Percentiles rank a stretch among this genome's conserved stretches.
These are phyloP conservation scores for Chytriomyces confervae DNA, from an alignment of 192 early-diverging fungal genomes.

Conservation along the genomic window DNA sequence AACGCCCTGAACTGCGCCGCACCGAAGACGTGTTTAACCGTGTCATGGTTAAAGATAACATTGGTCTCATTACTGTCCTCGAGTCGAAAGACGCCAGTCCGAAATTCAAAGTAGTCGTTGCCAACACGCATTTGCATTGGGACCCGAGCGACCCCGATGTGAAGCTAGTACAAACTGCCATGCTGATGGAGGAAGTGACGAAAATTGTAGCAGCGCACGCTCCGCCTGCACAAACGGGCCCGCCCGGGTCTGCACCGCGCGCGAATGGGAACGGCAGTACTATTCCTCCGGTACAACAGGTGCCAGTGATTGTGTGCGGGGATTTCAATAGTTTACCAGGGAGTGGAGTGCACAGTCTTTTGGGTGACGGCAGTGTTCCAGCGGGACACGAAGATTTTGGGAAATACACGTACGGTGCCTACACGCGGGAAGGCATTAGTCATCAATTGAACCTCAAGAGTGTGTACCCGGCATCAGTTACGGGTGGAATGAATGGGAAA, in stretches of 20 bases:
- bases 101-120: slow-evolving; percentile 67
- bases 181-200: slow-evolving; percentile 87
- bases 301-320: slow-evolving; percentile 78
- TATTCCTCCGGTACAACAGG: no score
- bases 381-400: slow-evolving; percentile 88
- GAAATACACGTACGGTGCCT: slow-evolving; percentile 80
- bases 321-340: slow-evolving; percentile 93
- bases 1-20: slow-evolving; percentile 84
- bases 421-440: slow-evolving; percentile 77
- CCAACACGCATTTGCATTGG: slow-evolving; percentile 95
- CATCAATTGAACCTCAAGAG: slow-evolving; percentile 86
- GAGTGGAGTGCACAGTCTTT: slow-evolving; percentile 91
- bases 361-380: slow-evolving; percentile 75
- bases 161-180: slow-evolving; percentile 93
- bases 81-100: slow-evolving; percentile 79
- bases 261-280: not conserved
- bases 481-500: no score
- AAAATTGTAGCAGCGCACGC: slow-evolving; percentile 9
- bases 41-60: slow-evolving; percentile 97
- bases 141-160: slow-evolving; percentile 90
- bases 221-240: not conserved
- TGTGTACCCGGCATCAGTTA: slow-evolving; percentile 63
- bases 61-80: slow-evolving; percentile 82
- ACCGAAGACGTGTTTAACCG: slow-evolving; percentile 95
- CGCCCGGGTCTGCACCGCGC: not conserved